Evolutionary conservation across 257 asterid species (phyloP).

Genomic region (Anisodus acutangulus): DNA sequence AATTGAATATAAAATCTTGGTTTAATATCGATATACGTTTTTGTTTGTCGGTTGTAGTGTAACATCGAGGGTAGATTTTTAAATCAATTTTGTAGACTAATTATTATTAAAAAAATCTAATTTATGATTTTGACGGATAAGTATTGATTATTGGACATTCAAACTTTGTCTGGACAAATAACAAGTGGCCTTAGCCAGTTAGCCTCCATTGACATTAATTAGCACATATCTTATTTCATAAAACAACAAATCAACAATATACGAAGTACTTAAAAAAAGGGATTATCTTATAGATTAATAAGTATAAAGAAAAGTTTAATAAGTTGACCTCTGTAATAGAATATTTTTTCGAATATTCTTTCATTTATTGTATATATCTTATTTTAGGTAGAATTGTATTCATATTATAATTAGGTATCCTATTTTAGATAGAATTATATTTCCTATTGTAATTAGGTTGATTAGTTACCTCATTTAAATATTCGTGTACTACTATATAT

Average conservation of each 20-base stretch:
- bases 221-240: background rate
- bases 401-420: too few relatives aligned
- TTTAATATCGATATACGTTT: too few relatives aligned
- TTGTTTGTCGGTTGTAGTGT: background rate
- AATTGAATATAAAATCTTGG: background rate
- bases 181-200: background rate
- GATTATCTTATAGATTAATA: background rate
- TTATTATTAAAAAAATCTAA: background rate
- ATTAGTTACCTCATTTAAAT: too few relatives aligned
- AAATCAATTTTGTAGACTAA: background rate
- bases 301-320: background rate
- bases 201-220: background rate
- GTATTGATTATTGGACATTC: background rate
- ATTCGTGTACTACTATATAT: too few relatives aligned
- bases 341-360: too few relatives aligned
- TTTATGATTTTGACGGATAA: constrained; percentile 17
- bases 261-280: background rate
- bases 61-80: background rate
- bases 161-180: background rate
- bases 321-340: background rate
- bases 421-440: too few relatives aligned
- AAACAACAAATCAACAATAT: background rate
- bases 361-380: too few relatives aligned
- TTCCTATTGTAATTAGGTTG: too few relatives aligned
- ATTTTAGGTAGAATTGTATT: too few relatives aligned